Conservation (phyloP, 1,139 yeast genomes). For the Candida albicans region DNA sequence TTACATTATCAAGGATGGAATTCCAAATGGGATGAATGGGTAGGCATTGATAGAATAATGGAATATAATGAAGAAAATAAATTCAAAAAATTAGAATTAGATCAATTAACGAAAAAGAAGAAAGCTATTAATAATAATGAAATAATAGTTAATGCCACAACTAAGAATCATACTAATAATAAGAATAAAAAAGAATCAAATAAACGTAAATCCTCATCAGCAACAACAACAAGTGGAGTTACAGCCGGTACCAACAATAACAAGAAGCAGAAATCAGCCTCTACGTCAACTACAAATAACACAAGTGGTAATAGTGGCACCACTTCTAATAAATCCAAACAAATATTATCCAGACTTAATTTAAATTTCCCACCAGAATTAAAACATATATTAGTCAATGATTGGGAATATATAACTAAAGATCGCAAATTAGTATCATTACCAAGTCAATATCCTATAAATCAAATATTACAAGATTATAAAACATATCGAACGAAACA, state of each 20-base stretch:
- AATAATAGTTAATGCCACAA: neutral
- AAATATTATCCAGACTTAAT: conserved; percentile 11
- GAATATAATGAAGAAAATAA: conserved; percentile 69
- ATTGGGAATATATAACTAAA: conserved; percentile 89
- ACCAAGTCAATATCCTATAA: conserved; percentile 57
- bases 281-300: conserved; percentile 2
- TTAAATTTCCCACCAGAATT: conserved; percentile 49
- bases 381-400: conserved; percentile 76
- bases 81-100: conserved; percentile 67
- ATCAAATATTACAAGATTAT: conserved; percentile 48
- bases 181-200: neutral
- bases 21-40: conserved; percentile 97
- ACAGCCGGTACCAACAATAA: no score
- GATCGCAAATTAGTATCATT: conserved; percentile 66
- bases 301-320: conserved; percentile 3
- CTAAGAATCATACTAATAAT: neutral
- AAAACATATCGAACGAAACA: conserved; percentile 21
- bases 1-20: conserved; percentile 98
- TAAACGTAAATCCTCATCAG: no score
- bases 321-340: neutral
- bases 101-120: conserved; percentile 33
- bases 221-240: no score
- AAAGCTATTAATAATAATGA: conserved; percentile 9
- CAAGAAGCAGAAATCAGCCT: neutral
- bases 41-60: conserved; percentile 64